Base-by-base conservation (phyloP, 2,329 filamentous ascomycete species). In the Cytospora leucostoma region DNA sequence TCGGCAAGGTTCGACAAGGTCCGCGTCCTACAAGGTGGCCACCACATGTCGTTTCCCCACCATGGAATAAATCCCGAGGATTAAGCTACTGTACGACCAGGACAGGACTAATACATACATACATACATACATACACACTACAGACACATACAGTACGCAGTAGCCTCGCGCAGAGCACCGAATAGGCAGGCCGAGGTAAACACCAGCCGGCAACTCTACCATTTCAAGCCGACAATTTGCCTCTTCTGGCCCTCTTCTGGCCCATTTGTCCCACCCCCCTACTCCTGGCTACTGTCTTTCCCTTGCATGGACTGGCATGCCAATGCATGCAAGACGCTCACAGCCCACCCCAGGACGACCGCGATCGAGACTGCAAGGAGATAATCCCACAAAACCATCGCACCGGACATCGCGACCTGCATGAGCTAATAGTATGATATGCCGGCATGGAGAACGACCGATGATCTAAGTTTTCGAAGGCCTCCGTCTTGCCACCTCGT, bases 201-300 rank as follows among this genome's bases (percentile, higher is more conserved):
- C 4, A 2, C 8, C 19, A 1, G 51, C 51, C 58, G 58, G 58
- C 21, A 54, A 55, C 37, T 47, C 51, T 61, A 38, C 58, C 58
- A 54, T 49, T 61, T 52, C 51, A 55, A 53, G 58, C 32, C 58
- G 17, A 19, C 51, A 37, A 51, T 32, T 61, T 61, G 58, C 58
- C 51, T 37, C 58, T 55, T 55, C 38, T 38, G 58, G 58, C 21
- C n/a, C 44, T 19, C 19, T 47, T n/a, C 44, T 32, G 27, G 47
- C 58, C 51, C 58, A 40, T 55, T 51, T 52, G 27, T 47, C 47
- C 34, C 47, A 38, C 55, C 33, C 49, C 47, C 55, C 37, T 19
- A 5, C 27, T 32, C 21, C 33, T 33, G 27, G 27, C 27, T 27
- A 27, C 27, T 27, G 27, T 52, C 33, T 27, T 32, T 34, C 52